phyloP scores from a whole-genome alignment of 805 yeast genomes.

The Candida maltosa region DNA sequence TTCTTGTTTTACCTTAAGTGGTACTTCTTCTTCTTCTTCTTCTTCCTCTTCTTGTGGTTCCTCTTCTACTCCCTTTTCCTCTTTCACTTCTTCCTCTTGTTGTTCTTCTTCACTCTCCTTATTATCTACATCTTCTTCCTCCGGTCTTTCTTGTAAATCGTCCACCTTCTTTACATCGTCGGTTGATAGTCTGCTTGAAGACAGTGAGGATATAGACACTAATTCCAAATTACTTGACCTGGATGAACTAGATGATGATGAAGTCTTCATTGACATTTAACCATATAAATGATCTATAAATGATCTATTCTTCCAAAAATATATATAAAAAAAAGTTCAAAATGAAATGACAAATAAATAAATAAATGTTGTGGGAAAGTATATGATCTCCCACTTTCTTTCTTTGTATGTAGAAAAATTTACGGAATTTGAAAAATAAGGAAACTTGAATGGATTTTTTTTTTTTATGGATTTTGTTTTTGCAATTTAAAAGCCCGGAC shows the following conservation, averaged over 20 bases:
- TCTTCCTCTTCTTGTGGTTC: not conserved
- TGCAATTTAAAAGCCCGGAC: too few species aligned
- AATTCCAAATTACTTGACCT: constrained; percentile 6
- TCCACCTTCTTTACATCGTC: not conserved
- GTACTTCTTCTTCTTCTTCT: not conserved
- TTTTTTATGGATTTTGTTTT: too few species aligned
- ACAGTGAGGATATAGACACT: constrained; percentile 5
- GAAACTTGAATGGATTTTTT: too few species aligned
- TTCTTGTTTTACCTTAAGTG: constrained; percentile 1
- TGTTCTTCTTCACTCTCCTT: not conserved
- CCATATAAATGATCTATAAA: not conserved
- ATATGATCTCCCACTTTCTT: too few species aligned
- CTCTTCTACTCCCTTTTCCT: not conserved
- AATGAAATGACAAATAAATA: too few species aligned
- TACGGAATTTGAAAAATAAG: too few species aligned
- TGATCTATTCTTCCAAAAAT: not conserved
- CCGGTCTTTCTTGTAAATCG: not conserved
- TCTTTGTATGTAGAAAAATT: too few species aligned
- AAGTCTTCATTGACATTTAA: not conserved
- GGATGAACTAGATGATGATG: constrained; percentile 6
- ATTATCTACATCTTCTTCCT: not conserved
- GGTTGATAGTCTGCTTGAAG: constrained; percentile 4
- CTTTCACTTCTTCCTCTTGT: not conserved
- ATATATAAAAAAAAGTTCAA: too few species aligned
- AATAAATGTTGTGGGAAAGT: too few species aligned